Base-by-base conservation (phyloP, 208 protist species). In the Acanthamoeba lenticulata region DNA sequence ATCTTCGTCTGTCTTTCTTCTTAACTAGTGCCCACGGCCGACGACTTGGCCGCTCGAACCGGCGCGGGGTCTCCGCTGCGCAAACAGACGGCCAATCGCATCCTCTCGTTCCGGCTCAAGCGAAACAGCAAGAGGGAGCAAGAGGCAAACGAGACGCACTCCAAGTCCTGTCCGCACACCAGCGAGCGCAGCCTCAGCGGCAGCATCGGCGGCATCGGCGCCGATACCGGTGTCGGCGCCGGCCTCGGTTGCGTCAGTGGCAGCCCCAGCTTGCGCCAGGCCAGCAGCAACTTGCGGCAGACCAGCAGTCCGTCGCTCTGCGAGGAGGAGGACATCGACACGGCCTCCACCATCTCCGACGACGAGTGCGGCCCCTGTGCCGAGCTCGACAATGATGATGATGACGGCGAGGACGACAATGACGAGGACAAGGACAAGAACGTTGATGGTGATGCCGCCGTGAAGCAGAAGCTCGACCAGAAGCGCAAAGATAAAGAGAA, bases 251-350 rank as follows among this genome's bases (percentile, higher is more conserved):
- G 29, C 60, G 60, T 52, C 9, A 5, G 5, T 15, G 15, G 29
- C 4, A 21, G 52, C 21, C 15, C 60, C n/a, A 32, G n/a, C n/a
- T n/a, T n/a, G n/a, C 27, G 60, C 24, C 60, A 29, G n/a, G n/a
- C n/a, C n/a, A n/a, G n/a, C n/a, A n/a, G n/a, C n/a, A n/a, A n/a
- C n/a, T n/a, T n/a, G n/a, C n/a, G n/a, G n/a, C n/a, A n/a, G 5
- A 15, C 6, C n/a, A 32, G 44, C 36, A 27, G 15, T 57, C 77
- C 38, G 3, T 86, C 77, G 9, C 44, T 86, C 0, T 86, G 77
- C 77, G 77, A 86, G 45, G 77, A 86, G 45, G 77, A 86, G 44
- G 77, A 86, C 29, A 86, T 86, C 44, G 77, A 57, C 77, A 86
- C 77, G 17, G 77, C 77, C 15, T 86, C 77, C 45, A 38, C 44